These are phyloP conservation scores for Claviceps humidiphila DNA, from an alignment of 2,329 filamentous ascomycete genomes.

Conservation along the genomic window DNA sequence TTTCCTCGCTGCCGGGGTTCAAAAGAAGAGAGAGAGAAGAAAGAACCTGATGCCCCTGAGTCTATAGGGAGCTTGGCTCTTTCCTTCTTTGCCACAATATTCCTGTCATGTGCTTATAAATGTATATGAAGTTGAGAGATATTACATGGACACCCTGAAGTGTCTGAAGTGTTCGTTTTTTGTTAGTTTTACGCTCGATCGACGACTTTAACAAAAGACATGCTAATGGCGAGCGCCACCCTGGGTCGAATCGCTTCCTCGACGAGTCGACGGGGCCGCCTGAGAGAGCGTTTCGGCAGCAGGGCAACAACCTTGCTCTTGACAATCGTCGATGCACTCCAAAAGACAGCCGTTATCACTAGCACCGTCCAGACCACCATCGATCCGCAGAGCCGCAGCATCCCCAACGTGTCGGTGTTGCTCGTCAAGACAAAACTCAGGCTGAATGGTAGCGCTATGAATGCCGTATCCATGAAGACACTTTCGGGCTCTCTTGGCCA, in stretches of 20 bases:
- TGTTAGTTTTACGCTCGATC: no score
- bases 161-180: no score
- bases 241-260: constrained; percentile 21
- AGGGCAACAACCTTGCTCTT: constrained; percentile 19
- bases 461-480: constrained; percentile 95
- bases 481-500: constrained; percentile 68
- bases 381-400: constrained; percentile 20
- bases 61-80: no score
- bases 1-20: no score
- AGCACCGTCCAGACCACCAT: constrained; percentile 18
- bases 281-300: constrained; percentile 19
- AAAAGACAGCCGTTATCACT: constrained; percentile 32
- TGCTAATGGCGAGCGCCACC: constrained; percentile 4
- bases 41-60: not conserved
- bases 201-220: no score
- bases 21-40: not conserved
- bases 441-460: constrained; percentile 93
- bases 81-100: no score
- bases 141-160: no score
- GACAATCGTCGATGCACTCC: constrained; percentile 28
- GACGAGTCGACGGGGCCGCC: constrained; percentile 20
- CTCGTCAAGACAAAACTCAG: constrained; percentile 59
- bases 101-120: no score
- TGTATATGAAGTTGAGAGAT: no score
- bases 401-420: constrained; percentile 27